A percentile compares a stretch with the other conserved stretches of the same genome.
Evolutionary conservation across 2,329 filamentous ascomycete genomes (phyloP).

Genomic region (Apiospora phragmitis): DNA sequence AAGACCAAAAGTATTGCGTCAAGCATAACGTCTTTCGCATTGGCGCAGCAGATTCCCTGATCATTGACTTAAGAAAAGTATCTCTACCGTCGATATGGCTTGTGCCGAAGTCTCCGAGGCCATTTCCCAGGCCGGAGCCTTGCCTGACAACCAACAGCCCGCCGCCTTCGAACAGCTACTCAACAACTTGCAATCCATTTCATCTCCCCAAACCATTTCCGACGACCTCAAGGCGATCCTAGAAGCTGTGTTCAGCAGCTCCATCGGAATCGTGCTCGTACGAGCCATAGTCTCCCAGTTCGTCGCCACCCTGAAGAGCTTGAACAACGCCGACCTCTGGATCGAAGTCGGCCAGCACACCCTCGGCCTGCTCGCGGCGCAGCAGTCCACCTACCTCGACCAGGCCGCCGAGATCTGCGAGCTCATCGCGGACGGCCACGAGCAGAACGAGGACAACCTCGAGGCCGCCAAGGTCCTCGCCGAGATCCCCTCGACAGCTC

Average conservation of each 20-base stretch:
- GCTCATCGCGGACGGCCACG: conserved; percentile 80
- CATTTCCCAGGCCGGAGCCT: conserved; percentile 41
- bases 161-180: conserved; percentile 49
- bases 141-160: conserved; percentile 38
- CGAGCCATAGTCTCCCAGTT: conserved; percentile 70
- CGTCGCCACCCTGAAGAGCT: conserved; percentile 59
- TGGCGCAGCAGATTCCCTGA: neutral
- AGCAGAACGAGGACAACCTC: conserved; percentile 77
- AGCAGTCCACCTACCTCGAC: conserved; percentile 74
- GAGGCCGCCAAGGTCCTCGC: conserved; percentile 77
- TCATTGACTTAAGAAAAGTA: neutral
- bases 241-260: conserved; percentile 66
- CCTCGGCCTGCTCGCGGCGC: conserved; percentile 64
- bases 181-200: conserved; percentile 41
- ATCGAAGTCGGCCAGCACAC: conserved; percentile 76
- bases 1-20: neutral
- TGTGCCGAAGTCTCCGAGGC: conserved; percentile 42
- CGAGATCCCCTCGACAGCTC: conserved; percentile 84
- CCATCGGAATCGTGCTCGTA: conserved; percentile 74
- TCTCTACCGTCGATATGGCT: conserved; percentile 22
- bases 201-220: conserved; percentile 38
- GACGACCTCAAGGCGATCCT: conserved; percentile 68
- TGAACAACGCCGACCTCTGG: conserved; percentile 65
- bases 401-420: conserved; percentile 79
- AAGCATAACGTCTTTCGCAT: neutral